A percentile compares a stretch with the other conserved stretches of the same genome.
Conservation (phyloP, 495 filamentous ascomycete genomes). For the Sordaria brevicollis region DNA sequence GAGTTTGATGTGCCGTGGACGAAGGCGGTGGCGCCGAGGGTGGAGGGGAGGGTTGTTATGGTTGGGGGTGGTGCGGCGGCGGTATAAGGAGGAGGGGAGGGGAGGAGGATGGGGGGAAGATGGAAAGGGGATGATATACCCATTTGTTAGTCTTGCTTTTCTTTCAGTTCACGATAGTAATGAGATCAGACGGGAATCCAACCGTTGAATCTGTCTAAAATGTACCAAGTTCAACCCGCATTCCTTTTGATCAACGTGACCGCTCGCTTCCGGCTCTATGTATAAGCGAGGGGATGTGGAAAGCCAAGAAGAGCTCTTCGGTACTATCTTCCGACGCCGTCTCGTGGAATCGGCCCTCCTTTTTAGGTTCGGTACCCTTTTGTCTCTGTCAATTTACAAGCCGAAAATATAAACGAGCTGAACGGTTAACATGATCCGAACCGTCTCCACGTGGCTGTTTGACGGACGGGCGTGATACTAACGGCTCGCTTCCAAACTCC, state of each 20-base stretch:
- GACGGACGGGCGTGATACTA: no score
- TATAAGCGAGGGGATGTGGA: background rate
- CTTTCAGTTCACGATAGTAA: background rate
- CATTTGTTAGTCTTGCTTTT: background rate
- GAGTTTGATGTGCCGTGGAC: constrained; percentile 70
- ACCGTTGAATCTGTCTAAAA: background rate
- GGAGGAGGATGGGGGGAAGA: background rate
- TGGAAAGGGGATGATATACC: background rate
- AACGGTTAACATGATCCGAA: no score
- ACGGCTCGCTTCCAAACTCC: no score
- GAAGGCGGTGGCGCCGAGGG: constrained; percentile 57
- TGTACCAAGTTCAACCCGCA: background rate
- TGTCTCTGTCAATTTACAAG: no score
- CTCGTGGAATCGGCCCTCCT: no score
- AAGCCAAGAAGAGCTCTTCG: background rate
- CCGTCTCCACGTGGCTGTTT: no score
- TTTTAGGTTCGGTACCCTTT: no score
- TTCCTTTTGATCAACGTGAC: background rate
- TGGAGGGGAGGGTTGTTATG: constrained; percentile 63
- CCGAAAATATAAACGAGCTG: no score
- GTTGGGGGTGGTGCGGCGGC: constrained; percentile 2
- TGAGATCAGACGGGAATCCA: background rate
- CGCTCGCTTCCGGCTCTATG: no score
- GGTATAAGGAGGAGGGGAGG: background rate
- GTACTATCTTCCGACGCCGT: no score